Conservation (phyloP, 768 basidiomycete species). For the Daedaleopsis sinensis region DNA sequence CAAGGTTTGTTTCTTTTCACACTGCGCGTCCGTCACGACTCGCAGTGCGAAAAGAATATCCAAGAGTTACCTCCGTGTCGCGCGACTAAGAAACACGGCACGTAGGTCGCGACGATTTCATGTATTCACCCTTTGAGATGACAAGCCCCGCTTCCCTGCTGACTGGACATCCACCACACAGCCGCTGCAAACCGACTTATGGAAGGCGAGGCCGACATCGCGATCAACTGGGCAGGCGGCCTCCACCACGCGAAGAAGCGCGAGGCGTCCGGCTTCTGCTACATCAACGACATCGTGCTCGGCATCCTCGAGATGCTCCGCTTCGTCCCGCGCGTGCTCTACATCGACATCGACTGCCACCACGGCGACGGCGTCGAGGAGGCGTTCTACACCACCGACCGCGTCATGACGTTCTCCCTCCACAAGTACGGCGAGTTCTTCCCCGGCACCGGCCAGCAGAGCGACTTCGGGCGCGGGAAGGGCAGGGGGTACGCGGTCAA, state of each 20-base stretch:
- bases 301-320: constrained; percentile 93
- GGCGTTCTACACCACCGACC: constrained; percentile 95
- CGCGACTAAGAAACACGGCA: too few species aligned
- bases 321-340: constrained; percentile 83
- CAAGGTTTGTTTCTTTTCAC: too few species aligned
- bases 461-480: constrained; percentile 81
- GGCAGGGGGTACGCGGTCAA: constrained; percentile 92
- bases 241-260: constrained; percentile 99
- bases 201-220: constrained; percentile 77
- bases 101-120: too few species aligned
- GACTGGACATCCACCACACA: too few species aligned
- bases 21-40: too few species aligned
- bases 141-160: too few species aligned
- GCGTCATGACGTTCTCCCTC: constrained; percentile 97
- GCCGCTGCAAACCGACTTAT: constrained; percentile 82
- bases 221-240: constrained; percentile 98
- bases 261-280: constrained; percentile 98
- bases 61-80: too few species aligned
- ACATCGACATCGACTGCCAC: constrained; percentile 98
- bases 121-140: too few species aligned
- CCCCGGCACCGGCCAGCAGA: constrained; percentile 85
- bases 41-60: too few species aligned
- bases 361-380: constrained; percentile 99
- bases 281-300: constrained; percentile 97
- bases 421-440: constrained; percentile 98